Conservation (phyloP, 768 basidiomycete genomes). For the Amanita fuliginea region DNA sequence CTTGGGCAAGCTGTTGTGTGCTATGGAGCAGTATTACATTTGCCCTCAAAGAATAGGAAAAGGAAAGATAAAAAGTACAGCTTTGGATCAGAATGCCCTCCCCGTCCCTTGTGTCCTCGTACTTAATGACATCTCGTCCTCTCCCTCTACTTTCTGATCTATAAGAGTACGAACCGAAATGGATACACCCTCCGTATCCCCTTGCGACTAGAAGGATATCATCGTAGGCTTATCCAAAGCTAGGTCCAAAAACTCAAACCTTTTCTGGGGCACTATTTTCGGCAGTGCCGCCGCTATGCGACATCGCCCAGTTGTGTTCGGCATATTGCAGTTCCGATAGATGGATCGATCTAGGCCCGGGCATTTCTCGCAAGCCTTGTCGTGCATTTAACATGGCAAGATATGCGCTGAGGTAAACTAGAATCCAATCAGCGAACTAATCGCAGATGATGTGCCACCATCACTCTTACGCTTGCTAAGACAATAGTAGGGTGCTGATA, state of each 20-base stretch:
- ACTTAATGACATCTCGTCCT: neutral
- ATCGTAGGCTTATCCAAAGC: no score
- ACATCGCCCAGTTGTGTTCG: constrained; percentile 1
- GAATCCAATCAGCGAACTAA: neutral
- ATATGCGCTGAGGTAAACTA: constrained; percentile 50
- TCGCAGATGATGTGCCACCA: neutral
- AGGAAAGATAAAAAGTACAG: no score
- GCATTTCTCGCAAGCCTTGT: constrained; percentile 23
- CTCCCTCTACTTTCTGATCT: constrained; percentile 7
- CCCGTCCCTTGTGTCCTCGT: neutral
- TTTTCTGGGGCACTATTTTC: constrained; percentile 10
- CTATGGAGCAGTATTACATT: no score
- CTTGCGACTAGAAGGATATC: no score
- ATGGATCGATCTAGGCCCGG: constrained; percentile 29
- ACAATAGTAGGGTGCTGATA: constrained; percentile 36
- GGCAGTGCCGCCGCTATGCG: constrained; percentile 9
- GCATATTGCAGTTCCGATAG: constrained; percentile 25
- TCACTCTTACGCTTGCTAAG: constrained; percentile 37
- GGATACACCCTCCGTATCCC: neutral
- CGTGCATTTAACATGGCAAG: constrained; percentile 43
- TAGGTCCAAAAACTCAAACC: constrained; percentile 6
- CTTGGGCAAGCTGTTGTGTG: no score
- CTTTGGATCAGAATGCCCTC: neutral
- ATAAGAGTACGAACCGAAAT: constrained; percentile 15
- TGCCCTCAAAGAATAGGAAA: no score